These are phyloP conservation scores for Amanita pallidorosea DNA, from an alignment of 768 basidiomycete species.

Conservation along the genomic window DNA sequence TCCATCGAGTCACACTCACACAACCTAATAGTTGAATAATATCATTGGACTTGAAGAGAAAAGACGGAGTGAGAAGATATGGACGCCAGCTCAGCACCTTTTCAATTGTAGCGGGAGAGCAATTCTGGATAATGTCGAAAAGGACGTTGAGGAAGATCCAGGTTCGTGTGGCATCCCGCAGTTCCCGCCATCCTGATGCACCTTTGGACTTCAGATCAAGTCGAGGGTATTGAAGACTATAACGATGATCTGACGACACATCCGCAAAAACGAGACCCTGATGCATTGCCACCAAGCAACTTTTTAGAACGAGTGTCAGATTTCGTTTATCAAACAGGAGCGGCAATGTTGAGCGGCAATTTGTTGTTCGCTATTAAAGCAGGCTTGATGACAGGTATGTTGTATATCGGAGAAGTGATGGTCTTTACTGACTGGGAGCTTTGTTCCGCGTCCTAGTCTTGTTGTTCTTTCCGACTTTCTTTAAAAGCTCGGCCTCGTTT, in stretches of 20 bases:
- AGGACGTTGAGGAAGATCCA: slow-evolving; percentile 64
- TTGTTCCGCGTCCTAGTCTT: slow-evolving; percentile 23
- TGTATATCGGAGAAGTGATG: neutral
- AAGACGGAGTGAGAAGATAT: slow-evolving; percentile 19
- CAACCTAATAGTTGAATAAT: slow-evolving; percentile 41
- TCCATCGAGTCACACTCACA: neutral
- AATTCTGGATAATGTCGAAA: slow-evolving; percentile 29
- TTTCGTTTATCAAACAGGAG: slow-evolving; percentile 27
- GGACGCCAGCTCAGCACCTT: slow-evolving; percentile 42
- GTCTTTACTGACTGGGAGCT: neutral
- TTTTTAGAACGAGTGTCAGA: slow-evolving; percentile 40
- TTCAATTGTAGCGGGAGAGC: slow-evolving; percentile 33
- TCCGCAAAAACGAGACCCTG: slow-evolving; percentile 55
- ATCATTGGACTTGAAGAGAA: slow-evolving; percentile 44
- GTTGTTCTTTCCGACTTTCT: slow-evolving; percentile 45
- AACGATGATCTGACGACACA: slow-evolving; percentile 42
- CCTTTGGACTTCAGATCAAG: slow-evolving; percentile 20
- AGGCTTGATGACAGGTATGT: slow-evolving; percentile 46
- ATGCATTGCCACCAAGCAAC: slow-evolving; percentile 62
- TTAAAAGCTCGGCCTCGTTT: slow-evolving; percentile 41
- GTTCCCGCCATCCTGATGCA: neutral
- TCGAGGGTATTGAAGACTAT: slow-evolving; percentile 36
- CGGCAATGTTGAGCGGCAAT: slow-evolving; percentile 44
- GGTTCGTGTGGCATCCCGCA: slow-evolving; percentile 20
- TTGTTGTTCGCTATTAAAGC: slow-evolving; percentile 63